A percentile compares a stretch with the other conserved stretches of the same genome.
These are phyloP conservation scores for Yamadazyma membranifaciens DNA, from an alignment of 1,139 yeast species.

Conservation along the genomic window DNA sequence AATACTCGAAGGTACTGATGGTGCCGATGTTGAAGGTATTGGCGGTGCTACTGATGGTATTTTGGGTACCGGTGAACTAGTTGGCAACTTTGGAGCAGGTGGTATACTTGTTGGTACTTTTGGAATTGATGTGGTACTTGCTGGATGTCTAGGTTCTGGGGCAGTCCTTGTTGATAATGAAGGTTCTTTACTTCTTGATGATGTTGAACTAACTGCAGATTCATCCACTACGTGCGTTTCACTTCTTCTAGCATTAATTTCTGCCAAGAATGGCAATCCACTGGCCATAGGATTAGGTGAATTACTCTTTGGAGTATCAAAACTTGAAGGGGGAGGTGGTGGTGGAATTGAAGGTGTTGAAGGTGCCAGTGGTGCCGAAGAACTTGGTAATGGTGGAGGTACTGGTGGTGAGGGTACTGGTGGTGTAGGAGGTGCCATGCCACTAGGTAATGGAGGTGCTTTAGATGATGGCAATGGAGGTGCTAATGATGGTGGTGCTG, in stretches of 20 bases:
- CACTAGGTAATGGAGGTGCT: constrained; percentile 17
- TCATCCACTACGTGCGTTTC: constrained; percentile 39
- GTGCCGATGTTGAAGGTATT: constrained; percentile 10
- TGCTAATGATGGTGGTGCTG: constrained; percentile 16
- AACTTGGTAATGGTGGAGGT: constrained; percentile 10
- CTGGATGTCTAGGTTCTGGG: constrained; percentile 13
- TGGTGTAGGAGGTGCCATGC: constrained; percentile 15
- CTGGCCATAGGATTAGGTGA: constrained; percentile 22
- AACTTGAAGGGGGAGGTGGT: constrained; percentile 11
- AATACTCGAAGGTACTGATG: constrained; percentile 5
- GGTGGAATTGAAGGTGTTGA: constrained; percentile 17
- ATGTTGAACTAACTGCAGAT: constrained; percentile 18
- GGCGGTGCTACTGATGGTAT: constrained; percentile 11
- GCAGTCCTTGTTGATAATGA: constrained; percentile 15
- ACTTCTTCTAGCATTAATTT: constrained; percentile 40
- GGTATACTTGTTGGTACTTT: constrained; percentile 11
- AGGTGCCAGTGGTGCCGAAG: constrained; percentile 19
- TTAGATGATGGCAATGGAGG: constrained; percentile 15
- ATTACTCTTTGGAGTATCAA: constrained; percentile 18
- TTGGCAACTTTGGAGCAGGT: constrained; percentile 7
- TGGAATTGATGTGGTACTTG: constrained; percentile 5
- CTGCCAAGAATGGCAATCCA: constrained; percentile 41
- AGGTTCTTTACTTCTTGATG: constrained; percentile 13
- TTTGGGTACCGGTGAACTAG: constrained; percentile 10
- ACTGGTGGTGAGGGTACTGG: constrained; percentile 11